Base-by-base conservation (phyloP, 2,329 filamentous ascomycete genomes). In the Penicillium janthinellum region DNA sequence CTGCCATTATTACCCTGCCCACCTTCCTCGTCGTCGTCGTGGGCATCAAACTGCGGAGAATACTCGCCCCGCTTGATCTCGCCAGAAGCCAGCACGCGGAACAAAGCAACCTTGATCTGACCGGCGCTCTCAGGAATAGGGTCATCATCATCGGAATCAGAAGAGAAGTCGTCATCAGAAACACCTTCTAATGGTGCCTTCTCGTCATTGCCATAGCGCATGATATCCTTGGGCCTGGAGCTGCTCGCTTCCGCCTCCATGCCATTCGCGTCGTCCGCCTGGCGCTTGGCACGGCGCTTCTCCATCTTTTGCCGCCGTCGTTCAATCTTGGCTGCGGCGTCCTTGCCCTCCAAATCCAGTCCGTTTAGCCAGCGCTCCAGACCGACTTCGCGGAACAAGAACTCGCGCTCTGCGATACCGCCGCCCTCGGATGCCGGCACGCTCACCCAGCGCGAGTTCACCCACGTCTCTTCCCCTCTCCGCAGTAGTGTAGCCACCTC, bases 31-130 rank as follows among this genome's bases (percentile, higher is more conserved):
- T 96, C 93, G 64, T 96, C 94, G 71, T 98, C 95, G 70, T 98
- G 92, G 2, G 94, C 94, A 74, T 96, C 93, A 65, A 98, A 98
- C 71, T 98, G 95, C 12, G 95, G 95, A 1, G 93, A 96, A 77
- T 98, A 99, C 77, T 99, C 95, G 64, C 95, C 95, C 73, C 93
- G 91, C 79, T 97, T 98, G 73, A 99, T 96, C 76, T 98, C 95
- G 14, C 95, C 95, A 6, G 92, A 96, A 1, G 95, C 95, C 48
- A 98, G 82, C 8, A 99, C 95, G 31, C 95, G 88, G 77, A 97
- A 98, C 80, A 99, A 88, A 63, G 94, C 92, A 17, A 99, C 92
- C 79, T 98, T 98, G 81, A 99, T 99, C 79, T 99, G 95, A 10
- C 95, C 95, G 5, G 95, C 90, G 11, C 95, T 92, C 81, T 98